phyloP scores from a whole-genome alignment of 768 basidiomycete species.

The Pilatotrama ljubarskyi region DNA sequence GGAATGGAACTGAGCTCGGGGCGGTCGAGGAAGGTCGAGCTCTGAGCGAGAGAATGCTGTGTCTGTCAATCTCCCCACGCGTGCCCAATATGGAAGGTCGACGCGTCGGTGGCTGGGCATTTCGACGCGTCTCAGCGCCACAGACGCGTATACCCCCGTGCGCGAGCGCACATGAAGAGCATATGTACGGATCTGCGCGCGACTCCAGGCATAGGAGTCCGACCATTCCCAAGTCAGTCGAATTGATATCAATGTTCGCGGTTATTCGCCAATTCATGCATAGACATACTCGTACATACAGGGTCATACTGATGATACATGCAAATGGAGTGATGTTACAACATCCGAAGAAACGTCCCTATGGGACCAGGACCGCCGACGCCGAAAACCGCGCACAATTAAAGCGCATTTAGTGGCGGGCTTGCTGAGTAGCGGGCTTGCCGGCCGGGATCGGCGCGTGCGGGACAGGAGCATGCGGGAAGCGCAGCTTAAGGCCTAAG shows the following conservation, averaged over 20 bases:
- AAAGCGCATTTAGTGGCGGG: constrained; percentile 17
- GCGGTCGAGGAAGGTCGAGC: neutral
- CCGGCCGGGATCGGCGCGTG: constrained; percentile 51
- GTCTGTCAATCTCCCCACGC: constrained; percentile 14
- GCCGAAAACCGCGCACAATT: too few species aligned
- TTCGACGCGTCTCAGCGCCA: neutral
- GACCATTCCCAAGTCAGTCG: too few species aligned
- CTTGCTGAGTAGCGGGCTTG: constrained; percentile 30
- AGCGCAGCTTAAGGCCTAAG: constrained; percentile 58
- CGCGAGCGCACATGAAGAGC: too few species aligned
- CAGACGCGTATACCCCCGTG: too few species aligned
- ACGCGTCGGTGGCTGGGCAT: constrained; percentile 6
- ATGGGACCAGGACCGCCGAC: too few species aligned
- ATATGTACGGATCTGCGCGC: too few species aligned
- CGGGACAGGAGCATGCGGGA: constrained; percentile 67
- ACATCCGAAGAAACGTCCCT: neutral
- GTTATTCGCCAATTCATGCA: neutral
- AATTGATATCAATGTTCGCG: neutral
- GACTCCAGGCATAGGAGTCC: too few species aligned
- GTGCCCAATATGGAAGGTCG: constrained; percentile 7
- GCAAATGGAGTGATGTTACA: constrained; percentile 3
- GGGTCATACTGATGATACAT: neutral
- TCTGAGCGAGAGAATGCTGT: neutral
- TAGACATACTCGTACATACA: constrained; percentile 9
- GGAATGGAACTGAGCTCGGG: neutral